These are phyloP conservation scores for Sextonia rubra DNA, from an alignment of 164 flowering plant genomes.

Conservation along the genomic window DNA sequence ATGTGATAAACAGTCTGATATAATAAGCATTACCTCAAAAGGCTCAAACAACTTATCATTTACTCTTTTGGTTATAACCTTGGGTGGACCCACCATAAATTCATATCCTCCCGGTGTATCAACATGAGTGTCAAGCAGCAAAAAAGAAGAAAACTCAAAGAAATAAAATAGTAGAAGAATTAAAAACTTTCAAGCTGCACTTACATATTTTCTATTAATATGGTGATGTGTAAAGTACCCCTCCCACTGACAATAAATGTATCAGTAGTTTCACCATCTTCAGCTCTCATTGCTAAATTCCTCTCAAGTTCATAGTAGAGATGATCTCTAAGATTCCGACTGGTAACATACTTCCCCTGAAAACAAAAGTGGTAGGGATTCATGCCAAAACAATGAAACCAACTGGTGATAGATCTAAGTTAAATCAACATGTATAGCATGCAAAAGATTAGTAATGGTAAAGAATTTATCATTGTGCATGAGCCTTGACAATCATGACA, in stretches of 20 bases:
- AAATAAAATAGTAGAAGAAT: neutral
- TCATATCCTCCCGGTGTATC: conserved; percentile 83
- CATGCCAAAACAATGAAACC: neutral
- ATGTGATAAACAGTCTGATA: neutral
- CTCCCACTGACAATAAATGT: conserved; percentile 96
- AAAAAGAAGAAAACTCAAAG: conserved; percentile 7
- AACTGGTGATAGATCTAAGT: neutral
- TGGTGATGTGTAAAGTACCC: conserved; percentile 94
- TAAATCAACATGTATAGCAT: neutral
- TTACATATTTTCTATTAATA: conserved; percentile 96
- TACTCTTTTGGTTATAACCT: conserved; percentile 79
- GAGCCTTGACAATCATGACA: neutral
- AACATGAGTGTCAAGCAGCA: conserved; percentile 14
- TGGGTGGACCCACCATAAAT: conserved; percentile 99
- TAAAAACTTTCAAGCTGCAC: conserved; percentile 13
- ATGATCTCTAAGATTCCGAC: conserved; percentile 91
- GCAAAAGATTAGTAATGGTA: neutral
- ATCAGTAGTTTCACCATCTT: conserved; percentile 98
- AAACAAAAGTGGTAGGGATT: conserved; percentile 2
- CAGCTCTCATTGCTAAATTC: conserved; percentile 96
- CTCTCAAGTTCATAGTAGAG: conserved; percentile 90
- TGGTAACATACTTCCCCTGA: conserved; percentile 94
- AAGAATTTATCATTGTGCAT: neutral
- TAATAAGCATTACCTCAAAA: conserved; percentile 54
- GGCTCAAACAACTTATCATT: conserved; percentile 79